phyloP scores from a whole-genome alignment of 208 protist genomes.

The Endotrypanum monterogeii region DNA sequence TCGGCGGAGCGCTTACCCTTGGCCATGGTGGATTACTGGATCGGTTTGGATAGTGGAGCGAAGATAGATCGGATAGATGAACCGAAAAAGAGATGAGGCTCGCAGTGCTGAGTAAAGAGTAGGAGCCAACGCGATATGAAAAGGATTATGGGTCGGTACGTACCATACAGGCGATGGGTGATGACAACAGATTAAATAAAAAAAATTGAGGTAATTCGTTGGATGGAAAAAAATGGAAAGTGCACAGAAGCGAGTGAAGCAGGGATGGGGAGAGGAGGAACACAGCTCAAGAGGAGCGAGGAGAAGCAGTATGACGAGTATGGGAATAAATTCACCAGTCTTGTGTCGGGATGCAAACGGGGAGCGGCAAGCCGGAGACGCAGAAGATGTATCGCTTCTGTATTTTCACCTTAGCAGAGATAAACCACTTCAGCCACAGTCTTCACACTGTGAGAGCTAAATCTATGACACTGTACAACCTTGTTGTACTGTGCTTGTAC shows the following conservation, averaged over 20 bases:
- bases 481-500: too few species aligned
- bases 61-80: background rate
- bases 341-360: too few species aligned
- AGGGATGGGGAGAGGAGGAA: too few species aligned
- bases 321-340: background rate
- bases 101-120: background rate
- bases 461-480: background rate
- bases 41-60: background rate
- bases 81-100: background rate
- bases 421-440: too few species aligned
- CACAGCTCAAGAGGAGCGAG: background rate
- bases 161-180: background rate
- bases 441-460: background rate
- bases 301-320: background rate
- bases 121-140: background rate
- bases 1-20: constrained; percentile 78
- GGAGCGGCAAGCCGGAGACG: background rate
- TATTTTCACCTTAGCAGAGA: background rate
- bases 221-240: background rate
- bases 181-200: background rate
- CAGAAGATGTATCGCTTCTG: background rate
- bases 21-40: constrained; percentile 38
- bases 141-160: background rate
- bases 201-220: background rate
- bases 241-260: too few species aligned